Percentiles rank a stretch among this genome's conserved stretches.
Conservation (phyloP, 495 filamentous ascomycete species). For the Daldinia childiae region DNA sequence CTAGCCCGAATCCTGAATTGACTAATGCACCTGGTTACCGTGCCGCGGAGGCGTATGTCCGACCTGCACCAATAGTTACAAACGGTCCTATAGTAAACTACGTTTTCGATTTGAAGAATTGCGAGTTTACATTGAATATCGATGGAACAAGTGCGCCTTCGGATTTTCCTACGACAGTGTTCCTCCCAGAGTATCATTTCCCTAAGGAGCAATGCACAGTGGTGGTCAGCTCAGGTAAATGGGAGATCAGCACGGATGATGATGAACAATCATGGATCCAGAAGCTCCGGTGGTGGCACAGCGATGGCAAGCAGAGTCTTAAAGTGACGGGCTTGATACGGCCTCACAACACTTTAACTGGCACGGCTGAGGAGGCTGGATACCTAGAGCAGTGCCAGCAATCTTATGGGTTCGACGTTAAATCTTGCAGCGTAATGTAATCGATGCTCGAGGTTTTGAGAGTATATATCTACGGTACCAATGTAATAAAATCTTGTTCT, state of each 20-base stretch:
- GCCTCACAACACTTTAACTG: slow-evolving; percentile 50
- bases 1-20: slow-evolving; percentile 62
- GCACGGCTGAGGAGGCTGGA: slow-evolving; percentile 54
- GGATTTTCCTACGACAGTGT: slow-evolving; percentile 79
- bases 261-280: slow-evolving; percentile 73
- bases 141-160: slow-evolving; percentile 60
- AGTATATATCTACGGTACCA: slow-evolving; percentile 4
- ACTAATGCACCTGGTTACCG: slow-evolving; percentile 75
- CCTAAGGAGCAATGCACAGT: slow-evolving; percentile 74
- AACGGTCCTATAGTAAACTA: slow-evolving; percentile 73
- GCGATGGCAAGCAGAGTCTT: slow-evolving; percentile 80
- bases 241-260: slow-evolving; percentile 80
- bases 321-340: slow-evolving; percentile 76
- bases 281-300: slow-evolving; percentile 89
- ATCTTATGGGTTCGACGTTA: slow-evolving; percentile 46
- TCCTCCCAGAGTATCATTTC: slow-evolving; percentile 93
- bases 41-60: slow-evolving; percentile 90
- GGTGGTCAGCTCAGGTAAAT: slow-evolving; percentile 84
- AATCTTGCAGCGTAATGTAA: slow-evolving; percentile 57
- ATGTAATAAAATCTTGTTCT: not conserved
- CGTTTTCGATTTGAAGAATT: slow-evolving; percentile 81
- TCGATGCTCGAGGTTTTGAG: not conserved
- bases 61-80: slow-evolving; percentile 81
- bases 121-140: slow-evolving; percentile 75
- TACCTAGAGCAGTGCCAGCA: slow-evolving; percentile 60